Base-by-base conservation (phyloP, 208 protist genomes). In the Balamuthia mandrillaris region DNA sequence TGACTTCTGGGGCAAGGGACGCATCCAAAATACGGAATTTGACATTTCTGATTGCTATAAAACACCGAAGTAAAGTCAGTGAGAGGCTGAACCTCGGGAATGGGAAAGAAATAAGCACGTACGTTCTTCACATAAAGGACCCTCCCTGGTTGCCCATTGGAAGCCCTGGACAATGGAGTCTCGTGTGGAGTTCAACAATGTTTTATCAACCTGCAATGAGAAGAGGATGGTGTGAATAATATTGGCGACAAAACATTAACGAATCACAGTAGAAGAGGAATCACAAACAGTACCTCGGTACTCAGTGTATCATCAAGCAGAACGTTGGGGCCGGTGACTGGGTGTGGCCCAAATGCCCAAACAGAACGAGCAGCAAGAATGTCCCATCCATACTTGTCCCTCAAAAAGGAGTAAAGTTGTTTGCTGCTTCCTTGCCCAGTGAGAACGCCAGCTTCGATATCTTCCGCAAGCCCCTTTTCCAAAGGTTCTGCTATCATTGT, bases 301-400 rank as follows among this genome's bases (percentile, higher is more conserved):
- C 95, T 84, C 7, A 99, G 90, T 33, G 97, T 98, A 87, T 99
- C 98, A 86, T 99, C 95, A 37, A 99, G 81, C 0, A 99, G 85
- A 18, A 98, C 85, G 85, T 98, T 99, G 6, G 98, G 95, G 0
- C 97, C 97, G 27, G 87, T 65, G 0, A 5, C 29, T n/a, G 18
- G 6, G 33, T 96, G 91, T 3, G 95, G 94, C 9, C 93, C 94
- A 58, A 99, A 97, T 29, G 96, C 95, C 89, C 98, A 97, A 0
- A 99, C 63, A 56, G 95, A 95, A 60, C 94, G 91, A 21, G 96
- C 93, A 6, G 98, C 95, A 0, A 99, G 90, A 16, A 95, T 90
- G 88, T 99, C 98, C 94, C 98, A 98, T 41, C 93, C 91, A 90
- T 98, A 98, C 41, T 95, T 94, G 1, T 31, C 61, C 87, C 93